Conservation (phyloP, 768 basidiomycete genomes). For the Mycena rebaudengoi region DNA sequence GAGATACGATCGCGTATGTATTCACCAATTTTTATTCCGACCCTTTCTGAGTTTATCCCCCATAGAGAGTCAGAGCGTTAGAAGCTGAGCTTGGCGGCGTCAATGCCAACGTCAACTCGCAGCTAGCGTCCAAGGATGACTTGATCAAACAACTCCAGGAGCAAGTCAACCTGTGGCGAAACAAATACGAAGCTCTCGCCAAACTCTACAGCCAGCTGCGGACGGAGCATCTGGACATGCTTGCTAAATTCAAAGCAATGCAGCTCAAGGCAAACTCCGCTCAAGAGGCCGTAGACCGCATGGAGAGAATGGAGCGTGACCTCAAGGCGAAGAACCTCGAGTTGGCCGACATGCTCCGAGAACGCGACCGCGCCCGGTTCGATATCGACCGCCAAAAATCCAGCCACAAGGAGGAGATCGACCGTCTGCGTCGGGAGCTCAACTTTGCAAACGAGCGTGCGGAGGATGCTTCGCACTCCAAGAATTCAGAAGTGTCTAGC, state of each 20-base stretch:
- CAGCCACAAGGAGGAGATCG: slow-evolving; percentile 94
- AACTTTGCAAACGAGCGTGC: slow-evolving; percentile 98
- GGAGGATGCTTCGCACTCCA: slow-evolving; percentile 89
- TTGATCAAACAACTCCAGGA: slow-evolving; percentile 95
- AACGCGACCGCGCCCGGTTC: slow-evolving; percentile 94
- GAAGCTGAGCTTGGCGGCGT: slow-evolving; percentile 88
- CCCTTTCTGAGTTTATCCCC: slow-evolving; percentile 2
- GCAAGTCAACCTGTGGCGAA: slow-evolving; percentile 96
- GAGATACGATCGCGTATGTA: slow-evolving; percentile 91
- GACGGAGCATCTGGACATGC: slow-evolving; percentile 96
- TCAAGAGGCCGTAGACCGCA: slow-evolving; percentile 96
- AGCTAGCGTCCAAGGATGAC: slow-evolving; percentile 92
- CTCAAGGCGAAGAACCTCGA: slow-evolving; percentile 99
- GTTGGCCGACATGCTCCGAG: slow-evolving; percentile 98
- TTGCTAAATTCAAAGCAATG: slow-evolving; percentile 96
- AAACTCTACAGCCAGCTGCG: slow-evolving; percentile 99
- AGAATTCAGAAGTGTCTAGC: slow-evolving; percentile 90
- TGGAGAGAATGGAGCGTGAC: slow-evolving; percentile 99
- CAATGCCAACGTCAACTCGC: slow-evolving; percentile 79
- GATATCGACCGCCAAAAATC: slow-evolving; percentile 94
- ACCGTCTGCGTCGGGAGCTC: slow-evolving; percentile 90
- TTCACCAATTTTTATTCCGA: not conserved
- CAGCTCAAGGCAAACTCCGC: slow-evolving; percentile 98
- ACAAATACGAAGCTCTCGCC: slow-evolving; percentile 98
- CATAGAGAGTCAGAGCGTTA: slow-evolving; percentile 92